These are phyloP conservation scores for Apiospora kogelbergensis DNA, from an alignment of 2,329 filamentous ascomycete species.

Conservation along the genomic window DNA sequence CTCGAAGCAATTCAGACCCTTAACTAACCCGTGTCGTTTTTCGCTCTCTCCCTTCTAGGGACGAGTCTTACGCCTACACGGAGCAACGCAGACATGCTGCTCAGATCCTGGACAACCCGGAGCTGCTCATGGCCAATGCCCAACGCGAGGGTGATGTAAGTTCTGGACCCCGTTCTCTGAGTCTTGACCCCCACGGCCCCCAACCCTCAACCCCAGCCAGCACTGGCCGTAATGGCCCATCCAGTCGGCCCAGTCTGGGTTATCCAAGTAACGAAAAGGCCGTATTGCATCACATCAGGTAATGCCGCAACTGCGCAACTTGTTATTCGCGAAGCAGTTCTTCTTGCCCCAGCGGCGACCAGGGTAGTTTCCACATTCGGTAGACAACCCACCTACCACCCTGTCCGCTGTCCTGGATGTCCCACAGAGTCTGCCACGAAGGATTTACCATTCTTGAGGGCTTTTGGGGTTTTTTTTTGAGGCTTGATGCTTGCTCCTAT, in stretches of 20 bases:
- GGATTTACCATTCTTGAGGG: not conserved
- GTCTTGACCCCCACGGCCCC: slow-evolving; percentile 1
- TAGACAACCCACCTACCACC: not conserved
- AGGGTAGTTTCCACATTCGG: not conserved
- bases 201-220: not conserved
- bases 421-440: not conserved
- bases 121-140: slow-evolving; percentile 60
- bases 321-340: not conserved
- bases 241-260: not conserved
- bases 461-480: too few species aligned
- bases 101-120: slow-evolving; percentile 55
- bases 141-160: slow-evolving; percentile 54
- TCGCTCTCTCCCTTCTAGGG: slow-evolving; percentile 9
- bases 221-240: not conserved
- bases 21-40: not conserved
- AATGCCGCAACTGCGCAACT: not conserved
- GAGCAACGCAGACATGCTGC: slow-evolving; percentile 51
- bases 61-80: slow-evolving; percentile 41
- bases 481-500: too few species aligned
- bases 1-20: too few species aligned
- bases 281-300: not conserved
- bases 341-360: not conserved
- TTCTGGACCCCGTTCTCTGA: slow-evolving; percentile 16
- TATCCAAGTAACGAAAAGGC: not conserved
- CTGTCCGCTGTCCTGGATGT: not conserved